Evolutionary conservation across 2,329 filamentous ascomycete genomes (phyloP).

Genomic region (Penicillium polonicum): DNA sequence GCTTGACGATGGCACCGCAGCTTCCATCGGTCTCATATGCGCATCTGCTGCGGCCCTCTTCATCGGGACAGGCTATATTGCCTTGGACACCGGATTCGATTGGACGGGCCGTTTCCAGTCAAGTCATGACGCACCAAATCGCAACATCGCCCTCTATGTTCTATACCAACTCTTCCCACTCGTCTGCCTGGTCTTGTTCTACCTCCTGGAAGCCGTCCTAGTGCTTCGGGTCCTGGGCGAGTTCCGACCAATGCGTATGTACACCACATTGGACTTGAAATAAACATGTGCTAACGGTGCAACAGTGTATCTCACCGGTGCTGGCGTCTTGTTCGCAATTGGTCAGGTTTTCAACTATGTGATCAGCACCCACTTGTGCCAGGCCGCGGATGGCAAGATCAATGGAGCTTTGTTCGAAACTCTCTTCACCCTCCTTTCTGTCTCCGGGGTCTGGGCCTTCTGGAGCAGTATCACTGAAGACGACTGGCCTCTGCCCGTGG

Average conservation of each 20-base stretch:
- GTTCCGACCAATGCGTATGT: conserved; percentile 77
- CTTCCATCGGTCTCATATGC: conserved; percentile 75
- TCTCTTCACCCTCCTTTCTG: conserved; percentile 81
- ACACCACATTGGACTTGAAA: not conserved
- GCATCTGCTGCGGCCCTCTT: conserved; percentile 71
- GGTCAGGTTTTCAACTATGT: conserved; percentile 97
- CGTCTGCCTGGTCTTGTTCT: conserved; percentile 85
- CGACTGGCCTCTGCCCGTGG: conserved; percentile 73
- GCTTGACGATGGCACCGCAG: conserved; percentile 84
- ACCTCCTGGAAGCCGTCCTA: conserved; percentile 76
- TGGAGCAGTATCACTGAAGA: conserved; percentile 99
- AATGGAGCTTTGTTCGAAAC: conserved; percentile 93
- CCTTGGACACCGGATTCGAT: conserved; percentile 83
- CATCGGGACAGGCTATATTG: conserved; percentile 91
- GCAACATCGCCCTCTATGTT: conserved; percentile 84
- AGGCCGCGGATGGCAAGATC: conserved; percentile 77
- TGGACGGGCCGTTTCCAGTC: conserved; percentile 78
- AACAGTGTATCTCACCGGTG: conserved; percentile 69
- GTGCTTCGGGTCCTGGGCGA: conserved; percentile 86
- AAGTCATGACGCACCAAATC: conserved; percentile 58
- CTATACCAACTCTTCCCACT: conserved; percentile 88
- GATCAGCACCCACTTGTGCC: conserved; percentile 85
- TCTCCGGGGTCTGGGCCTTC: conserved; percentile 86
- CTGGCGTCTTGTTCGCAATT: conserved; percentile 79
- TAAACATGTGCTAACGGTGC: conserved; percentile 10